Percentiles rank a stretch among this genome's conserved stretches.
These are phyloP conservation scores for Roridomyces roridus DNA, from an alignment of 768 basidiomycete genomes.

Conservation along the genomic window DNA sequence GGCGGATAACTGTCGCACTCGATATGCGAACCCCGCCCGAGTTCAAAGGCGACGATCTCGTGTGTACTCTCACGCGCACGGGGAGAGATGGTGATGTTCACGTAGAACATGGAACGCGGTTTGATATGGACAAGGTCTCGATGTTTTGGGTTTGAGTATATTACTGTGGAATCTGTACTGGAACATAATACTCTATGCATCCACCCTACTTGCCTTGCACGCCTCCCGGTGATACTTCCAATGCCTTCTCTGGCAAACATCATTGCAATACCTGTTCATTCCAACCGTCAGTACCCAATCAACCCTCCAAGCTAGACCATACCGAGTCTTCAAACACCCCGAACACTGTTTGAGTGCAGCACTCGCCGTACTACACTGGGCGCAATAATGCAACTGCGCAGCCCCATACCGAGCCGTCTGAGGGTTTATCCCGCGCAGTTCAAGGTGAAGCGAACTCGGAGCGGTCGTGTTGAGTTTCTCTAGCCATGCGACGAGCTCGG, in stretches of 20 bases:
- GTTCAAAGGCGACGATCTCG: too few species aligned
- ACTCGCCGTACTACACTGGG: not conserved
- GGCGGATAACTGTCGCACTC: too few species aligned
- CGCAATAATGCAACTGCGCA: not conserved
- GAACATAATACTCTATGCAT: too few species aligned
- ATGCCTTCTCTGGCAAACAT: not conserved
- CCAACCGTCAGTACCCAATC: too few species aligned
- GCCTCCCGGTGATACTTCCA: not conserved
- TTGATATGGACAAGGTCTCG: too few species aligned
- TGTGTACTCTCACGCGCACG: too few species aligned
- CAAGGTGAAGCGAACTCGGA: not conserved
- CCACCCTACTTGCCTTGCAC: too few species aligned
- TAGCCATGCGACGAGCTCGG: conserved; percentile 1
- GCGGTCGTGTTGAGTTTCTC: not conserved
- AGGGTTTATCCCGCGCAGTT: not conserved
- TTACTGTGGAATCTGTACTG: too few species aligned
- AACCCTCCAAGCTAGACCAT: not conserved
- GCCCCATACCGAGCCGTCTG: not conserved
- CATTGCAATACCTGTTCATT: not conserved
- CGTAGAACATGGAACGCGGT: too few species aligned
- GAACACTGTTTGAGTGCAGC: not conserved
- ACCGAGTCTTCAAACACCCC: not conserved
- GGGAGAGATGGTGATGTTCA: too few species aligned
- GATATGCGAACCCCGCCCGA: too few species aligned
- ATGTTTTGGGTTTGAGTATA: too few species aligned